These are phyloP conservation scores for Boletus reticulatus DNA, from an alignment of 768 basidiomycete species.

Conservation along the genomic window DNA sequence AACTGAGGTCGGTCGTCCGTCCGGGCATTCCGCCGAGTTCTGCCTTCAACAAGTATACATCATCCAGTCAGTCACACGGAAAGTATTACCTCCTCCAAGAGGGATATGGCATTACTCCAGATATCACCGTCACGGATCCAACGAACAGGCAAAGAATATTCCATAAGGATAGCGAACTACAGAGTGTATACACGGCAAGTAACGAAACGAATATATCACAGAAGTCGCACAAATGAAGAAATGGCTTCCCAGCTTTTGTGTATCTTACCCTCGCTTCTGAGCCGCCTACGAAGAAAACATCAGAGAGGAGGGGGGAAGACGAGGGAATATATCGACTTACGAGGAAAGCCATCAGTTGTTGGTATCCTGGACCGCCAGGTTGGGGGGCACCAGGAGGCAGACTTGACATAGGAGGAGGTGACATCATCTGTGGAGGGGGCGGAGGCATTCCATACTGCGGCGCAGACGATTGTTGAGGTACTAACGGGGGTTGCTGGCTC, in stretches of 20 bases:
- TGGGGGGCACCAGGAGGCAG: conserved; percentile 41
- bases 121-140: not conserved
- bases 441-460: conserved; percentile 38
- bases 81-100: no score
- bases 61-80: no score
- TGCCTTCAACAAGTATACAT: no score
- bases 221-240: not conserved
- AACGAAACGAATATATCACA: not conserved
- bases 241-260: not conserved
- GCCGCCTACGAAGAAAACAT: conserved; percentile 16
- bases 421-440: conserved; percentile 44
- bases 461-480: conserved; percentile 29
- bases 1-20: no score
- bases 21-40: no score
- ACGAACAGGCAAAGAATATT: conserved; percentile 7
- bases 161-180: conserved; percentile 28
- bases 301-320: not conserved
- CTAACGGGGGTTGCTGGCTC: conserved; percentile 33
- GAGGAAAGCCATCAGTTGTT: conserved; percentile 68
- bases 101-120: not conserved
- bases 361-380: conserved; percentile 46
- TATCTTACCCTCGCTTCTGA: conserved; percentile 26
- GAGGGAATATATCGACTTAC: conserved; percentile 43
- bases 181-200: conserved; percentile 9
- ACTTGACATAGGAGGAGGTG: conserved; percentile 41